Base-by-base conservation (phyloP, 345 rosid species). In the Gossypium turneri region DNA sequence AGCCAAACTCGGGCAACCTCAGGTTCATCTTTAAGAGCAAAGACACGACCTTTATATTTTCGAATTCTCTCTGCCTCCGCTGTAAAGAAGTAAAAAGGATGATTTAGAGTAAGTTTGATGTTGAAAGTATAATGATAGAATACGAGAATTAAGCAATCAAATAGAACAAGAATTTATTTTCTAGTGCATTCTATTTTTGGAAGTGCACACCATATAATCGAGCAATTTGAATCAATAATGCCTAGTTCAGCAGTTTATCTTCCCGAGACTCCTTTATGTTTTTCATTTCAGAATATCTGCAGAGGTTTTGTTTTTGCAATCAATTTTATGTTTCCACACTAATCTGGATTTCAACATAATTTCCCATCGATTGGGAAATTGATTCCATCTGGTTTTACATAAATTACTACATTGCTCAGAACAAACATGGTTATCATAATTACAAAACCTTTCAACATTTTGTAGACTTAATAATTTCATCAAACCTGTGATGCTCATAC, bases 1-100 rank as follows among this genome's bases (percentile, higher is more conserved):
- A 96, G 85, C 99, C 99, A 95, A 73, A 95, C 96, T 81, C 99
- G 85, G 43, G 88, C 82, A 81, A 95, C 99, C 77, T 93, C 99
- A 56, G 99, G 99, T 75, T 95, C 99, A 82, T 90, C 98, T 57
- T 80, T 85, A 76, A 95, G 97, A 15, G 99, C 91, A 86, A 95
- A 95, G 41, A 95, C 99, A 2, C 99, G 88, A 44, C 99, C 99
- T 70, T 77, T 86, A 71, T 91, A 90, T 83, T 79, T 89, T 22
- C 83, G 86, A 59, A 95, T 95, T 76, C 99, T 91, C 86, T 93
- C 99, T 66, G 89, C 92, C 84, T 95, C 99, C 75, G 84, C 99
- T 95, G 92, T 61, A 48, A 69, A 70, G 44, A 41, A 41, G 24
- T 41, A 34, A 64, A 44, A 59, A 43, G 19, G 43, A 38, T 12